phyloP scores from a whole-genome alignment of 345 rosid genomes.

The Heritiera littoralis region DNA sequence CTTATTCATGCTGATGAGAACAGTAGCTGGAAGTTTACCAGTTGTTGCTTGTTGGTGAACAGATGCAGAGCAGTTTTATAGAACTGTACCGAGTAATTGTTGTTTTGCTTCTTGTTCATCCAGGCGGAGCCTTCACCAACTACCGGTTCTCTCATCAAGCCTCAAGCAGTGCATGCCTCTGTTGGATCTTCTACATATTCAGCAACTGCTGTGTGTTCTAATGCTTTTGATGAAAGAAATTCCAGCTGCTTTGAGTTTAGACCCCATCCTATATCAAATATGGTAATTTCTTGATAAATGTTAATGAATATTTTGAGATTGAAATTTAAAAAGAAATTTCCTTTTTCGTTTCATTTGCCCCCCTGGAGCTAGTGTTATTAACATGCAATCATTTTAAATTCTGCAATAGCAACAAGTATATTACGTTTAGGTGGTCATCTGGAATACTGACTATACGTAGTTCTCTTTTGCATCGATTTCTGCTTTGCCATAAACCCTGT shows the following conservation, averaged over 20 bases:
- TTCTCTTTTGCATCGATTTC: too few species aligned
- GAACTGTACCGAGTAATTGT: conserved; percentile 15
- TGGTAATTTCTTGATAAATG: conserved; percentile 50
- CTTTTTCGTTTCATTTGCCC: background rate
- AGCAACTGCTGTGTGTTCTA: conserved; percentile 41
- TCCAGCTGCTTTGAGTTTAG: conserved; percentile 73
- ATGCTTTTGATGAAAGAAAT: conserved; percentile 46
- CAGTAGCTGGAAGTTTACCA: conserved; percentile 17
- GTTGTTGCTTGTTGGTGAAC: background rate
- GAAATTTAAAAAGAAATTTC: background rate
- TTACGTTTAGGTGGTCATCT: background rate
- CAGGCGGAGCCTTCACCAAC: conserved; percentile 98
- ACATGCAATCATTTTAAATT: background rate
- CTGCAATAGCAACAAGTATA: background rate
- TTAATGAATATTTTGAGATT: background rate
- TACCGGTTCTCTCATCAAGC: conserved; percentile 78
- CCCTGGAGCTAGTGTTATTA: background rate
- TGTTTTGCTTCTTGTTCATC: conserved; percentile 36
- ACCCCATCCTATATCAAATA: conserved; percentile 63
- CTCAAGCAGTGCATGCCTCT: conserved; percentile 48
- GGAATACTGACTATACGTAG: too few species aligned
- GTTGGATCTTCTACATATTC: conserved; percentile 41
- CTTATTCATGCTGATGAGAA: conserved; percentile 22
- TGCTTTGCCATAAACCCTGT: too few species aligned
- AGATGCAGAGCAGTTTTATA: background rate